phyloP scores from a whole-genome alignment of 352 stramenopile species.

The Globisporangium apiculatum region DNA sequence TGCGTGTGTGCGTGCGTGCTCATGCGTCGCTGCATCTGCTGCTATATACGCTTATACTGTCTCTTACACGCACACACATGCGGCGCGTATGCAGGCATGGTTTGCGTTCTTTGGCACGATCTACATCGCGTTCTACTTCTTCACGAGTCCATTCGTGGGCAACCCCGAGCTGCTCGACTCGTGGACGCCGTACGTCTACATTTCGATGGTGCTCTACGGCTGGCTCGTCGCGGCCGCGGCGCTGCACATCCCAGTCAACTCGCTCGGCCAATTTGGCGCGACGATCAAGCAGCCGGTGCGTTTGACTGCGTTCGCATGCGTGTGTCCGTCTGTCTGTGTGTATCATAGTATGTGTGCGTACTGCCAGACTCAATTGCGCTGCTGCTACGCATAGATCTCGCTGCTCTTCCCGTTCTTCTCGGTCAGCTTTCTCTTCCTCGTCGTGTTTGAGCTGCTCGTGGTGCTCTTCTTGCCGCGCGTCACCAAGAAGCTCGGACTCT shows the following conservation, averaged over 20 bases:
- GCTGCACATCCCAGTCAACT: conserved; percentile 67
- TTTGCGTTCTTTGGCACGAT: conserved; percentile 75
- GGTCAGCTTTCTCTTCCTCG: conserved; percentile 68
- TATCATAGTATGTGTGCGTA: not conserved
- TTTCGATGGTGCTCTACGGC: conserved; percentile 80
- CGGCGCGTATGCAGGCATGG: conserved; percentile 41
- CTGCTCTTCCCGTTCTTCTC: conserved; percentile 85
- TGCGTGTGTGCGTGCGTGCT: not conserved
- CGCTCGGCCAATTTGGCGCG: conserved; percentile 62
- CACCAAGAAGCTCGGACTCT: conserved; percentile 41
- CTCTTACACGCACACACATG: not conserved
- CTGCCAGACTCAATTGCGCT: no score
- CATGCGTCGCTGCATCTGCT: no score
- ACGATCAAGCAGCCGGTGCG: conserved; percentile 83
- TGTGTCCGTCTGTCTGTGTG: not conserved
- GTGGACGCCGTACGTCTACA: conserved; percentile 85
- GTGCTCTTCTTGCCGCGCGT: conserved; percentile 50
- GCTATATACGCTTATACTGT: no score
- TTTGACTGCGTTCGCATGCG: not conserved
- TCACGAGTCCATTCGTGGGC: conserved; percentile 82
- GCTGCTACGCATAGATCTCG: conserved; percentile 38
- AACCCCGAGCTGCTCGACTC: conserved; percentile 79
- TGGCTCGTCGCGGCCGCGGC: conserved; percentile 76
- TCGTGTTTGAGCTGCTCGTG: conserved; percentile 66
- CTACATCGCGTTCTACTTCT: conserved; percentile 86